Percentiles rank a stretch among this genome's conserved stretches.
phyloP scores from a whole-genome alignment of 345 rosid species.

The Xanthoceras sorbifolium region DNA sequence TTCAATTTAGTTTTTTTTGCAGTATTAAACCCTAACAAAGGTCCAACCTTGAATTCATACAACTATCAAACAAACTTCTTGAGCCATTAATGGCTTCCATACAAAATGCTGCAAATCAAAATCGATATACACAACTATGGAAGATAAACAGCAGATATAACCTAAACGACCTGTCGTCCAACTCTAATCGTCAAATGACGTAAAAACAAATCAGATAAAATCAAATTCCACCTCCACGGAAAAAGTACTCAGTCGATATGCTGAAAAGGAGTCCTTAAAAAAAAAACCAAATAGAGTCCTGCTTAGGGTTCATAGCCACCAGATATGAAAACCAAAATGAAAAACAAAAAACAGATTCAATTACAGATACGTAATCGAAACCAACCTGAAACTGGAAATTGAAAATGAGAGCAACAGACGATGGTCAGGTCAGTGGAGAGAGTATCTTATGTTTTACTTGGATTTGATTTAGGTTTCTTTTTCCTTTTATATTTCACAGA shows the following conservation, averaged over 20 bases:
- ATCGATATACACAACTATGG: not conserved
- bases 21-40: not conserved
- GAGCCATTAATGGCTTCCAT: not conserved
- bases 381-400: not conserved
- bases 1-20: not conserved
- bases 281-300: not conserved
- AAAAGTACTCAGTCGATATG: not conserved
- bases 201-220: not conserved
- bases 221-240: not conserved
- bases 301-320: not conserved
- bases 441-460: not conserved
- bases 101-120: not conserved
- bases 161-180: not conserved
- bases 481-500: not conserved
- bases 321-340: not conserved
- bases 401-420: not conserved
- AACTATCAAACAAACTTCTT: not conserved
- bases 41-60: not conserved
- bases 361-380: not conserved
- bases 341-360: not conserved
- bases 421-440: not conserved
- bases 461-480: not conserved
- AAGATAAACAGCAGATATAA: not conserved
- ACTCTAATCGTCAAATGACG: not conserved
- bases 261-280: not conserved